Conservation (phyloP, 805 yeast genomes). For the Cyberlindnera japonica region DNA sequence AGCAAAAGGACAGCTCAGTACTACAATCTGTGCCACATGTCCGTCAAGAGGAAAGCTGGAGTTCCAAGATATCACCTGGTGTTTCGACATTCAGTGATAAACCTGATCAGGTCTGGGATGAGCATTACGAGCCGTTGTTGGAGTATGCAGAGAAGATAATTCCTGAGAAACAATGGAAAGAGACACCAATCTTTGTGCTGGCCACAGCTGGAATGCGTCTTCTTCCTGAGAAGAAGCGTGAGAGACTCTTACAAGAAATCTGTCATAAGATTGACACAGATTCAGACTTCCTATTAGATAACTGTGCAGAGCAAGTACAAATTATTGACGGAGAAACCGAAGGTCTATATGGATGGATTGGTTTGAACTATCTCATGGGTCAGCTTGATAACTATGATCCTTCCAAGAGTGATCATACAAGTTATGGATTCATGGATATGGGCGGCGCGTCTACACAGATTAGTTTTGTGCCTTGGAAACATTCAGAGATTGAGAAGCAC, state of each 20-base stretch:
- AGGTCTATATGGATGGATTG: conserved; percentile 95
- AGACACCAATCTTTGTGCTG: conserved; percentile 84
- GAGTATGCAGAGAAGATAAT: conserved; percentile 66
- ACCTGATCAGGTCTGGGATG: conserved; percentile 57
- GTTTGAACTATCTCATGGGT: conserved; percentile 78
- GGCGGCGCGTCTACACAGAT: conserved; percentile 98
- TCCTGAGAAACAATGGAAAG: conserved; percentile 53
- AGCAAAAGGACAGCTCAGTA: conserved; percentile 15
- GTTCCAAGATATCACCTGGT: conserved; percentile 75
- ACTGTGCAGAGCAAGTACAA: conserved; percentile 70
- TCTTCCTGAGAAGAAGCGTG: conserved; percentile 50
- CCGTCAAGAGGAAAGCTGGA: conserved; percentile 63
- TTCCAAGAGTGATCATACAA: conserved; percentile 37
- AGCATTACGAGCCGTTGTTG: conserved; percentile 65
- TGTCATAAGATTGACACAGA: conserved; percentile 54
- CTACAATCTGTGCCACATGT: conserved; percentile 66
- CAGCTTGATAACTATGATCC: conserved; percentile 49
- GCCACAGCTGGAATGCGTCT: conserved; percentile 98
- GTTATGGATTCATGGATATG: conserved; percentile 97
- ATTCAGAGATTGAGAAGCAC: conserved; percentile 59
- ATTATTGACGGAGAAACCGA: conserved; percentile 93
- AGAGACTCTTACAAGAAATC: conserved; percentile 51
- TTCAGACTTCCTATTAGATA: conserved; percentile 48
- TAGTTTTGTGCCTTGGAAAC: conserved; percentile 79
- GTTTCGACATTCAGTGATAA: conserved; percentile 62